Evolutionary conservation across 164 flowering plant species (phyloP), one percentile per base, ranked within the genome.

Genomic region (Saururus chinensis): DNA sequence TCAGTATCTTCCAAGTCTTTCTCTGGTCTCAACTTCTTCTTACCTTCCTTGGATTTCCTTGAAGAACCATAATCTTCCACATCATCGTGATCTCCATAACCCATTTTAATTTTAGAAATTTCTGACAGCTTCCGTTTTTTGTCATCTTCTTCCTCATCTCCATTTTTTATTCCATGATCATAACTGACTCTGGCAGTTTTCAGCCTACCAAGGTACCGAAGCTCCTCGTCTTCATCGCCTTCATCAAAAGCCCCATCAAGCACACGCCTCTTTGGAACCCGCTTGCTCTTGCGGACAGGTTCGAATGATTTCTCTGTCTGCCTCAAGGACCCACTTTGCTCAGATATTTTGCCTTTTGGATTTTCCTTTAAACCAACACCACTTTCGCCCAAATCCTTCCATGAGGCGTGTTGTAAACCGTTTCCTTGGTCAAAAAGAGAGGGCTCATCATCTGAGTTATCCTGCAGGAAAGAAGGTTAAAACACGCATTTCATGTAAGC

Each of bases 141-240:
- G 76, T 68, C 80, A 60, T 73, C 66, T 20, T 84, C 71, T 56
- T 82, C 85, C 42, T 70, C 80, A 23, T 84, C 86, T 22, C 65
- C 79, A 70, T 56, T 68, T 54, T 71, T 79, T 0, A 69, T 49
- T 49, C 57, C 68, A 62, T 25, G 45, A 58, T 60, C 64, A 26
- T 62, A 55, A 35, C 65, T 11, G 37, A 53, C 42, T 67, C 71
- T 95, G 4, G 81, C 71, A 60, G 73, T 70, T 69, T 79, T 86
- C 19, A 91, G 85, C 71, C 85, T 87, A 74, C 88, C 91, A 61
- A 95, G 71, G 69, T 82, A 95, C 19, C 89, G 84, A 59, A 95
- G 81, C 82, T 95, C 99, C 67, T 82, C 93, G 76, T 93, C 97
- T 19, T 84, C 86, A 45, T 87, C 82, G 0, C 77, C 87, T 21